Evolutionary conservation across 352 stramenopile species (phyloP), one percentile per base, ranked within the genome.

Genomic region (Globisporangium ultimum): DNA sequence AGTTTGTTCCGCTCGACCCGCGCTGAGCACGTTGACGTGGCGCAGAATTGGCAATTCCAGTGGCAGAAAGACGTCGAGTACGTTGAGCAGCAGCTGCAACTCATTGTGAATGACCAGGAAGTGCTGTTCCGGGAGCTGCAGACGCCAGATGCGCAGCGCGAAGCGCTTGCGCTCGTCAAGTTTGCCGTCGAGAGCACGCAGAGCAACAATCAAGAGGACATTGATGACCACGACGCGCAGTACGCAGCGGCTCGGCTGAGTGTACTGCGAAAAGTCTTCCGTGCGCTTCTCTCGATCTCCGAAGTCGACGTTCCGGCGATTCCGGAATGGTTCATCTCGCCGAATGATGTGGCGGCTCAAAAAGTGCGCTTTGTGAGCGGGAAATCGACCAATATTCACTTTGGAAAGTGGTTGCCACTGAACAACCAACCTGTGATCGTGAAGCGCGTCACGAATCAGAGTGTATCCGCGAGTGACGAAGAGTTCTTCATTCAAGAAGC

Each of bases 141-240:
- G 13, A 60, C 45, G 14, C 50, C 40, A 6, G 43, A 53, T 2
- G 53, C 22, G 0, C 70, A 75, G 46, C 54, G 46, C 1, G 64
- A 72, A 36, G 69, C 81, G 54, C 70, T 88, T 14, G 78, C 78
- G 11, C 69, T 86, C 28, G 64, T 90, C 13, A 85, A 79, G 42
- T 77, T 72, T 50, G 72, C 80, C 0, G 72, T 80, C 18, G 71
- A 81, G 50, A 70, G 73, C 28, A 55, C 71, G 24, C 62, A 69
- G 53, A 65, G 58, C 38, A 8, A 48, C 48, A 12, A 2, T 1
- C 11, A 69, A 47, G 11, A 10, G 47, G 7, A 45, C 28, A n/a
- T 34, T 11, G 34, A 69, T 55, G 58, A 64, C 12, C n/a, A 57
- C 1, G n/a, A 24, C n/a, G 40, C 38, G 8, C 38, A 32, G 24